These are phyloP conservation scores for Mycosphaerelloides madeirae DNA, from an alignment of 2,329 filamentous ascomycete genomes.

Conservation along the genomic window DNA sequence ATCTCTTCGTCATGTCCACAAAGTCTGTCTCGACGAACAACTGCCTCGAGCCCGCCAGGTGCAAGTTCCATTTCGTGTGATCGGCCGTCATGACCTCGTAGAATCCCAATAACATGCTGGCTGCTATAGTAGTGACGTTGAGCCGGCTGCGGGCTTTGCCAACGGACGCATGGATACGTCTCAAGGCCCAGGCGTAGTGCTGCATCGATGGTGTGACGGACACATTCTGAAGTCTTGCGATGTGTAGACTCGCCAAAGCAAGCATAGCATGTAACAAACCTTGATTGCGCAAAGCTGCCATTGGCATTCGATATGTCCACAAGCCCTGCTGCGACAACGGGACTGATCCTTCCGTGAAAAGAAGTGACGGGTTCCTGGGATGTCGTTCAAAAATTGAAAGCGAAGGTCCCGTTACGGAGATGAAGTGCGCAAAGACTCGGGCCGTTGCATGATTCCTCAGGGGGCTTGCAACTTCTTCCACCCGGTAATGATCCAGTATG, in stretches of 20 bases:
- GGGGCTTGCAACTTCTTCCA: constrained; percentile 53
- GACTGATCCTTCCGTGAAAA: constrained; percentile 58
- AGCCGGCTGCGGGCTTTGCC: constrained; percentile 63
- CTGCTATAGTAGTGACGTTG: constrained; percentile 78
- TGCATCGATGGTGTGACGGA: constrained; percentile 77
- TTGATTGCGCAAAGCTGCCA: constrained; percentile 78
- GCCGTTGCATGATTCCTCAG: constrained; percentile 75
- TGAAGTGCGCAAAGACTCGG: constrained; percentile 84
- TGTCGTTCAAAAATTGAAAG: constrained; percentile 69
- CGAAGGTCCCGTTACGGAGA: constrained; percentile 59
- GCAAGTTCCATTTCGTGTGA: constrained; percentile 92
- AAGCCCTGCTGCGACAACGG: constrained; percentile 57
- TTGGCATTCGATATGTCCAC: constrained; percentile 74
- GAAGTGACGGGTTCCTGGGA: constrained; percentile 64
- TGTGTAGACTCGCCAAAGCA: constrained; percentile 79
- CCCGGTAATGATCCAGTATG: constrained; percentile 42
- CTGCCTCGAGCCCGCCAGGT: constrained; percentile 77
- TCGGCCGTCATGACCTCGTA: constrained; percentile 95
- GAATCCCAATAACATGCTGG: constrained; percentile 78
- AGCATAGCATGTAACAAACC: constrained; percentile 86
- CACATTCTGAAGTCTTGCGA: constrained; percentile 71
- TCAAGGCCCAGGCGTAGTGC: constrained; percentile 83
- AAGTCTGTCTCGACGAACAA: constrained; percentile 80
- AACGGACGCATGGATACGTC: constrained; percentile 72
- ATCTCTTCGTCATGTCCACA: constrained; percentile 63